These are phyloP conservation scores for Solanum gracilifrons DNA, from an alignment of 257 asterid species.

Conservation along the genomic window DNA sequence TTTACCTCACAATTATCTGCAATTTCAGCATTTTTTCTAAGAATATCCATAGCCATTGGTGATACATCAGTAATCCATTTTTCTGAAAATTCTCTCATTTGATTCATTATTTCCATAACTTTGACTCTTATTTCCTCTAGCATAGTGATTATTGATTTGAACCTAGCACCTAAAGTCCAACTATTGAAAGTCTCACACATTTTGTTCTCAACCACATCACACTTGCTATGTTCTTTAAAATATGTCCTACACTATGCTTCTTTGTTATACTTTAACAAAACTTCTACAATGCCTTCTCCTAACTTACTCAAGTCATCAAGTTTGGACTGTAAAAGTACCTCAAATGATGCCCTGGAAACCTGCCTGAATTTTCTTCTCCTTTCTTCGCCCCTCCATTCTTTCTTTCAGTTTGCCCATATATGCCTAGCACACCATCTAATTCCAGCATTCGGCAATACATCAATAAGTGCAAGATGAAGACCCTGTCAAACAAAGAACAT, in stretches of 20 bases:
- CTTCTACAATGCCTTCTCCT: not conserved
- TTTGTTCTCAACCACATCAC: not conserved
- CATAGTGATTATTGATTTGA: too few species aligned
- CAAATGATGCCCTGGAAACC: not conserved
- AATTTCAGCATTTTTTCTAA: too few species aligned
- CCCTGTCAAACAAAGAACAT: not conserved
- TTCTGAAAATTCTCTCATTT: too few species aligned
- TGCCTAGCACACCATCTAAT: not conserved
- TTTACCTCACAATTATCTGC: too few species aligned
- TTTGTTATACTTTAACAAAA: not conserved
- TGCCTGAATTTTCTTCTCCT: not conserved
- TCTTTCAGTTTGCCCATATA: not conserved
- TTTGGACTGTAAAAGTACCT: not conserved
- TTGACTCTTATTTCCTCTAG: too few species aligned
- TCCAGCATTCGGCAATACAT: too few species aligned
- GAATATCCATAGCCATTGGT: too few species aligned
- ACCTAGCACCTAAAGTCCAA: too few species aligned
- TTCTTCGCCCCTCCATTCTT: not conserved
- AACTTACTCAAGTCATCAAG: not conserved
- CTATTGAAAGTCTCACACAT: too few species aligned
- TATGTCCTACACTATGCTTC: not conserved
- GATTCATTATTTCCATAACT: too few species aligned
- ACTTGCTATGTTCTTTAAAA: not conserved
- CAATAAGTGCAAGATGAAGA: not conserved
- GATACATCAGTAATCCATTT: too few species aligned